Conservation (phyloP, 2,329 filamentous ascomycete genomes). For the Arthrobotrys musiformis region DNA sequence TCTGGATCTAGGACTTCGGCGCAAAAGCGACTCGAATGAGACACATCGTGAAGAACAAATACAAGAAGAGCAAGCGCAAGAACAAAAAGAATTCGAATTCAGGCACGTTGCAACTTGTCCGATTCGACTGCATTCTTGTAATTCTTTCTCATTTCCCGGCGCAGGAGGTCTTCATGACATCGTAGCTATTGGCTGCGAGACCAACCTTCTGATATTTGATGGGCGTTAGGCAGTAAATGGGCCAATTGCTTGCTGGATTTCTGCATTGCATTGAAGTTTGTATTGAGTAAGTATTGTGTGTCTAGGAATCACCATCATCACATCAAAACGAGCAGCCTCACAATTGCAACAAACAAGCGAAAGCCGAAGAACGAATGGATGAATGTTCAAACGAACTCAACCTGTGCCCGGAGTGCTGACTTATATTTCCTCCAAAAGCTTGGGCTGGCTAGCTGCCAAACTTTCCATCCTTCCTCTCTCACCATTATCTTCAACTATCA, state of each 20-base stretch:
- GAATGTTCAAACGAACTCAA: no score
- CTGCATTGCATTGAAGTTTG: constrained; percentile 5
- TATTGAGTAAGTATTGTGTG: no score
- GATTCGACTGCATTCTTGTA: constrained; percentile 34
- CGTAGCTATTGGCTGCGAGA: constrained; percentile 9
- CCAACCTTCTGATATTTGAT: constrained; percentile 46
- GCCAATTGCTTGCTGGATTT: background rate
- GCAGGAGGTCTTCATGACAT: background rate
- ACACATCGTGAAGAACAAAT: constrained; percentile 28
- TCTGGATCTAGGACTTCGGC: constrained; percentile 22
- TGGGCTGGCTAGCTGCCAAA: no score
- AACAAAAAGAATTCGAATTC: constrained; percentile 11
- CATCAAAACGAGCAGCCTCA: no score
- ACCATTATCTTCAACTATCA: no score
- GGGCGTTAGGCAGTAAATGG: background rate
- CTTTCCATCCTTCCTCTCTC: no score
- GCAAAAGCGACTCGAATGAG: constrained; percentile 19
- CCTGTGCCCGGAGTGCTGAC: no score
- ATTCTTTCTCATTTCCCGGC: constrained; percentile 24
- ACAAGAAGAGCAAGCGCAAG: no score
- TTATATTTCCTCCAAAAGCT: no score
- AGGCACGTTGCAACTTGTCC: constrained; percentile 17
- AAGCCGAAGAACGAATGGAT: no score
- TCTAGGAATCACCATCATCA: no score
- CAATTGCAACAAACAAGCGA: no score